A percentile compares a stretch with the other conserved stretches of the same genome.
These are phyloP conservation scores for Salix arbutifolia DNA, from an alignment of 345 rosid genomes.

Conservation along the genomic window DNA sequence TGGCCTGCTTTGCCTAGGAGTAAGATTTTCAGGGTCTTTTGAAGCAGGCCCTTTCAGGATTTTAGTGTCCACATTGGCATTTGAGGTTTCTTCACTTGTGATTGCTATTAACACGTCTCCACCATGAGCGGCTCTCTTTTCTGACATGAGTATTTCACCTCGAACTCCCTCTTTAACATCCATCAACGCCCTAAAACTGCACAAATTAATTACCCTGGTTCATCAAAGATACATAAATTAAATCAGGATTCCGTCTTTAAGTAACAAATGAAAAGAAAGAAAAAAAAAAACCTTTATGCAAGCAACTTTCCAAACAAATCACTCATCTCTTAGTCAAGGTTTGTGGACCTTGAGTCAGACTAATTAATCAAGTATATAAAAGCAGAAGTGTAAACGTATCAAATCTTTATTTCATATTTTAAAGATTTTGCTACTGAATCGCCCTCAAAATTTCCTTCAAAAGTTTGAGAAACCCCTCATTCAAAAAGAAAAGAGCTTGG, in stretches of 20 bases:
- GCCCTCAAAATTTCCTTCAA: no score
- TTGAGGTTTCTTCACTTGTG: slow-evolving; percentile 34
- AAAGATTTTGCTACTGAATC: no score
- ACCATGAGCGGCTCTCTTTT: slow-evolving; percentile 33
- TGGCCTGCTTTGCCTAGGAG: slow-evolving; percentile 8
- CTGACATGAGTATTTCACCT: slow-evolving; percentile 35
- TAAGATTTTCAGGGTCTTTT: slow-evolving; percentile 7
- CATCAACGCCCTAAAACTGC: slow-evolving; percentile 18
- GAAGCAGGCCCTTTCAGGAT: slow-evolving; percentile 30
- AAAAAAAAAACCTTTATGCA: not conserved
- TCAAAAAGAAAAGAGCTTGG: no score
- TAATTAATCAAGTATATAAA: no score
- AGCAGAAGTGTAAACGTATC: no score
- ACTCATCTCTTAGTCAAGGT: no score
- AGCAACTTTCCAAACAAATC: no score
- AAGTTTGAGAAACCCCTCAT: no score
- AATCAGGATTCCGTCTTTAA: not conserved
- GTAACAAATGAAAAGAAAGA: not conserved
- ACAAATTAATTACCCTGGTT: not conserved
- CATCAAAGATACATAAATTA: not conserved
- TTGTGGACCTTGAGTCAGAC: no score
- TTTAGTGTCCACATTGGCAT: slow-evolving; percentile 1
- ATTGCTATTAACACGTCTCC: slow-evolving; percentile 54
- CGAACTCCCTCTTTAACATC: slow-evolving; percentile 17
- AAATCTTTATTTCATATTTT: no score